Evolutionary conservation across 2,329 filamentous ascomycete species (phyloP), one percentile per base, ranked within the genome.

Genomic region (Huntiella decipiens): DNA sequence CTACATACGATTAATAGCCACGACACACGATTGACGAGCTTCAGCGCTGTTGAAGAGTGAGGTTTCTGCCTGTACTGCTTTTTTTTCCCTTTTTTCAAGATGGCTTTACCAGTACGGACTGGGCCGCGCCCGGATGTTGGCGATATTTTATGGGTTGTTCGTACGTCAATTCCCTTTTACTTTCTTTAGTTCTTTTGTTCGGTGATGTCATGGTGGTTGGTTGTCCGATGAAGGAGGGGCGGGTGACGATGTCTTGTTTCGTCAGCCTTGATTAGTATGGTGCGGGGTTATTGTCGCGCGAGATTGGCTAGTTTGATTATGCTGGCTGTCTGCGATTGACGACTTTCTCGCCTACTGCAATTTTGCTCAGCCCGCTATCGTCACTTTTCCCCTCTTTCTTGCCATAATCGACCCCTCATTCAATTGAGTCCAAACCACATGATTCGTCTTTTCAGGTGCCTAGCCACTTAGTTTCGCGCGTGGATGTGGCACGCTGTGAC

Each of bases 111-210:
- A 50, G 62, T 38, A 19, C 47, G 47, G 44, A 45, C 36, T 44
- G 51, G 60, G 56, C 54, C 53, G 47, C 54, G 59, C 44, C 76
- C 74, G 56, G 73, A 77, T 22, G 65, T 73, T 52, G 79, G 79
- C 59, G 77, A 82, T 55, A 71, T 76, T 46, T 63, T 83, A 54
- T 60, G 82, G 53, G 79, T 83, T 54, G 79, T 83, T 55, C 79
- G 79, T 83, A 67, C 68, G 79, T 63, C 34, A 43, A 44, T 38
- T 31, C 22, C 22, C 22, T 28, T 28, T 10, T 10, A 7, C 22
- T 28, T 7, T 28, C 22, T 28, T 2, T 10, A 28, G 22, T 28
- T 28, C 22, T 3, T 28, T 28, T 28, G 22, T 28, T 28, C 7
- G 22, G 22, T 28, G 22, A 28, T 28, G 22, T 28, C 22, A 28